Evolutionary conservation across 1,284 basidiomycete genomes (phyloP), one percentile per base, ranked within the genome.

Genomic region (Chalciporus sp.): DNA sequence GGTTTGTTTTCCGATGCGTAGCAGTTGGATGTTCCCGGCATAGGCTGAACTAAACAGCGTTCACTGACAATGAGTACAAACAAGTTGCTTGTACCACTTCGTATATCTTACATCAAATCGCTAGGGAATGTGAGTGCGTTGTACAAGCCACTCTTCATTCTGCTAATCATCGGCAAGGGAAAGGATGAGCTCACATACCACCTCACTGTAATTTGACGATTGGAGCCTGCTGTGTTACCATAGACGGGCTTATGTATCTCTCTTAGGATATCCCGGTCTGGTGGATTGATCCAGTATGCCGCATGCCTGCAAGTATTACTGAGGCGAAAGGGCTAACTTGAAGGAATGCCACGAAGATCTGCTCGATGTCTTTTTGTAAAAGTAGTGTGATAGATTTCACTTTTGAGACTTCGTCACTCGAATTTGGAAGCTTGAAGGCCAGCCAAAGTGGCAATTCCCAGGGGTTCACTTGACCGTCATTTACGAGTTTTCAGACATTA

Each of bases 271-370:
- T 67, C 86, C 90, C 0, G 89, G 85, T 0, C 72, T 98, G 19
- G 77, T 83, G 31, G 88, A 92, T 60, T 76, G 96, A 98, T 69
- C 96, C 96, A 0, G 88, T 98, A 19, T 98, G 95, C 70, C 98
- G 95, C 74, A 94, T 99, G 92, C 96, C 95, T 1, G 87, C 88
- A 1, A 68, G 72, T 4, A 67, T 95, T 10, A 95, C 93, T 23
- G 83, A 89, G 65, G 72, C 70, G 19, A 60, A 60, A 55, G 91
- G 90, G 0, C 74, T 95, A 51, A 74, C 76, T n/a, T n/a, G 57
- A 92, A 88, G 65, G 79, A 72, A 3, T 92, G 89, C 78, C 76
- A 12, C 71, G 76, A 42, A 58, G 57, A 58, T 48, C 56, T 26
- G 16, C 37, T 33, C 69, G 41, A 67, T 49, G 53, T 48, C 9